Percentiles rank a stretch among this genome's conserved stretches.
Evolutionary conservation across 176 grass and related monocot genomes (phyloP).

Genomic region (Olyra latifolia): DNA sequence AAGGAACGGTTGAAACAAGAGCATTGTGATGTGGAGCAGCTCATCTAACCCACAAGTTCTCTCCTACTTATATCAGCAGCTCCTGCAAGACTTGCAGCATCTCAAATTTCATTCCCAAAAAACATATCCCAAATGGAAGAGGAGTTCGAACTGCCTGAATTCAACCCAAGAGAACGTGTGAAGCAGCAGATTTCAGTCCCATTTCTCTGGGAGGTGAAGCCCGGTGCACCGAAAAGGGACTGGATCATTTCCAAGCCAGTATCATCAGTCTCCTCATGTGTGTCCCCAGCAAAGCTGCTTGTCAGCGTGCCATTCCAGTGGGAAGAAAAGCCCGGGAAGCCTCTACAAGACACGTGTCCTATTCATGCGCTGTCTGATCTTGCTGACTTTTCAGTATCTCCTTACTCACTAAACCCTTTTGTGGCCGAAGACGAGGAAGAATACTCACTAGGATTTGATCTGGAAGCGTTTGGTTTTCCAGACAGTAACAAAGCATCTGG

Average conservation of each 20-base stretch:
- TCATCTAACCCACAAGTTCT: slow-evolving; percentile 64
- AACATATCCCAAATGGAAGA: slow-evolving; percentile 46
- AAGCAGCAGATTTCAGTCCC: slow-evolving; percentile 87
- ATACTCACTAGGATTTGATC: slow-evolving; percentile 52
- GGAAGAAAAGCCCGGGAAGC: slow-evolving; percentile 91
- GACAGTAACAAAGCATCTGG: slow-evolving; percentile 37
- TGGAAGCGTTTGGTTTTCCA: slow-evolving; percentile 55
- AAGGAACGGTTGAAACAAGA: slow-evolving; percentile 85
- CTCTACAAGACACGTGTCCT: slow-evolving; percentile 30
- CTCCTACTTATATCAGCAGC: slow-evolving; percentile 43
- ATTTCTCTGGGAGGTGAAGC: slow-evolving; percentile 80
- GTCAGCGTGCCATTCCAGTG: slow-evolving; percentile 92
- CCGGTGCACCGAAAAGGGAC: slow-evolving; percentile 53
- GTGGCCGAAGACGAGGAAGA: slow-evolving; percentile 45
- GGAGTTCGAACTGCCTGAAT: slow-evolving; percentile 50
- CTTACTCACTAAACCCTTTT: slow-evolving; percentile 69
- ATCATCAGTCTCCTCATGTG: slow-evolving; percentile 32
- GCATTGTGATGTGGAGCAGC: slow-evolving; percentile 69
- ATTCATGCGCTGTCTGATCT: slow-evolving; percentile 9
- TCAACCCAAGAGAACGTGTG: slow-evolving; percentile 49
- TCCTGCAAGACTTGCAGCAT: slow-evolving; percentile 11
- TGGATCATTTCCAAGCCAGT: slow-evolving; percentile 58
- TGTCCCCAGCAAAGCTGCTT: slow-evolving; percentile 60
- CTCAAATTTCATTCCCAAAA: slow-evolving; percentile 22
- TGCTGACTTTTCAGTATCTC: slow-evolving; percentile 23